Conservation (phyloP, 805 yeast genomes). For the Phaffomyces opuntiae region DNA sequence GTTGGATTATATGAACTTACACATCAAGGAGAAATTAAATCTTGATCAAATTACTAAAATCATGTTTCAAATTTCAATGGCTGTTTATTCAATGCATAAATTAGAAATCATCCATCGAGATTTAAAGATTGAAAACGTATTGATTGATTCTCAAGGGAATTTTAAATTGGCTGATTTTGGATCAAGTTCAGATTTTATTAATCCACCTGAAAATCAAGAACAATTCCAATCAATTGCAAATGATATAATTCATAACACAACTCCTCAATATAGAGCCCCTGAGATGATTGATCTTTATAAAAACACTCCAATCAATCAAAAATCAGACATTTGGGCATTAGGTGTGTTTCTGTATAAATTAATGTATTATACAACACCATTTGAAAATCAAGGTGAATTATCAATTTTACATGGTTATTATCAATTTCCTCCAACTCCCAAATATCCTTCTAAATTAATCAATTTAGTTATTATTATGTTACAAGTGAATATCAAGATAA, state of each 20-base stretch:
- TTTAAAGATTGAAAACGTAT: slow-evolving; percentile 88
- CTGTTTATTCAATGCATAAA: slow-evolving; percentile 80
- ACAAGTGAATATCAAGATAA: slow-evolving; percentile 69
- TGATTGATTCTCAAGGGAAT: slow-evolving; percentile 60
- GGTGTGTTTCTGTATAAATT: slow-evolving; percentile 73
- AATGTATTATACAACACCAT: slow-evolving; percentile 79
- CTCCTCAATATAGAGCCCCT: slow-evolving; percentile 88
- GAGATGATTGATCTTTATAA: slow-evolving; percentile 73
- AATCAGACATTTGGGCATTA: slow-evolving; percentile 80
- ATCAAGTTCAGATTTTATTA: slow-evolving; percentile 62
- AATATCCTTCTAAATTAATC: slow-evolving; percentile 63
- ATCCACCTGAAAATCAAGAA: slow-evolving; percentile 69
- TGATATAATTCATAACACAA: slow-evolving; percentile 84
- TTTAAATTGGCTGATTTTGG: slow-evolving; percentile 94
- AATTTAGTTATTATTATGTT: slow-evolving; percentile 72
- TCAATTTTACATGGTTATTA: slow-evolving; percentile 74
- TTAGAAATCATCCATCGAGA: slow-evolving; percentile 76
- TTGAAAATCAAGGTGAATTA: slow-evolving; percentile 57
- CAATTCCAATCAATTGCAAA: slow-evolving; percentile 74
- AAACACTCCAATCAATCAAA: slow-evolving; percentile 69
- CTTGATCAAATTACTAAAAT: slow-evolving; percentile 77
- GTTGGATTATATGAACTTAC: slow-evolving; percentile 84
- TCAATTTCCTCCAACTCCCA: slow-evolving; percentile 66
- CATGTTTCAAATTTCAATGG: slow-evolving; percentile 74
- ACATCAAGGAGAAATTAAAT: slow-evolving; percentile 68